Conservation (phyloP, 805 yeast species). For the Yueomyces sp. region DNA sequence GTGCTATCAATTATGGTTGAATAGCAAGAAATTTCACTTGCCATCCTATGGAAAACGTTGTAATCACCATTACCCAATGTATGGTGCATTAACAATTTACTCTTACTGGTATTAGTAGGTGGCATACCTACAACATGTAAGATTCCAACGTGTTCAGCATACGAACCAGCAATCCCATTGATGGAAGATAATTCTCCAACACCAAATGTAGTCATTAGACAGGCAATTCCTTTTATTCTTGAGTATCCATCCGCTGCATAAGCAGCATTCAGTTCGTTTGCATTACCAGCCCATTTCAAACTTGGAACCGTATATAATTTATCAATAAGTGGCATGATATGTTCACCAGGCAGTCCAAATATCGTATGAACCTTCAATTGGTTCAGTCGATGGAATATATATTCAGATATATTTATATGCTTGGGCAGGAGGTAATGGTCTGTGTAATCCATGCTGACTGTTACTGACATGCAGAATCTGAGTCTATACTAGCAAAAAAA, state of each 20-base stretch:
- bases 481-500: no score
- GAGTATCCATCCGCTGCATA: constrained; percentile 89
- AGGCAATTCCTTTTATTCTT: constrained; percentile 30
- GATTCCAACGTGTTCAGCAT: constrained; percentile 69
- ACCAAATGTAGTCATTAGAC: constrained; percentile 50
- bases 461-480: no score
- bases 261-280: constrained; percentile 84
- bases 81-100: constrained; percentile 54
- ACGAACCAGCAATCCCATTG: constrained; percentile 75
- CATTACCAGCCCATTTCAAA: constrained; percentile 64
- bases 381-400: constrained; percentile 43
- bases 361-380: constrained; percentile 41
- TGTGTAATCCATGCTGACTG: constrained; percentile 1
- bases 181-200: constrained; percentile 83
- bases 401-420: constrained; percentile 44
- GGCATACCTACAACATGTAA: constrained; percentile 81
- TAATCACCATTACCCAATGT: constrained; percentile 69
- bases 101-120: constrained; percentile 23
- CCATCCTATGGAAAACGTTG: constrained; percentile 58
- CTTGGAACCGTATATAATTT: constrained; percentile 39
- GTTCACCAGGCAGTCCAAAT: constrained; percentile 70
- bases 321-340: constrained; percentile 52
- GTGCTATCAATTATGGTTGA: constrained; percentile 45
- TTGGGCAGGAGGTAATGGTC: constrained; percentile 7
- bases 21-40: constrained; percentile 47